These are phyloP conservation scores for Aquilaria malaccensis DNA, from an alignment of 345 rosid species.

Conservation along the genomic window DNA sequence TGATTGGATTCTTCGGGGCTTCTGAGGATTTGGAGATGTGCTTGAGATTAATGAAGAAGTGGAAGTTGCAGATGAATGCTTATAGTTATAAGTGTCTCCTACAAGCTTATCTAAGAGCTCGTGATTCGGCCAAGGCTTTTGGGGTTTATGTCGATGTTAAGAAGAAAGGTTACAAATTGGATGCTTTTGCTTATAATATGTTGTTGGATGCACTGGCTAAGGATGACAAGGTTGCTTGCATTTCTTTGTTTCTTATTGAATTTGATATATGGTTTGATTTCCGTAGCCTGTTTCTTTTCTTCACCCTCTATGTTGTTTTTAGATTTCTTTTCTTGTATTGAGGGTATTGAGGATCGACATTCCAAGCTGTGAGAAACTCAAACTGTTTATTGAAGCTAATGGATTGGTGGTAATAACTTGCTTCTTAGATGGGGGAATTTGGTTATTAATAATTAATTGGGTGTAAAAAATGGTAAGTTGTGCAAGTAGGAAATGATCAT, in stretches of 20 bases:
- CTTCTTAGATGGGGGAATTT: no score
- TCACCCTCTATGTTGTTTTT: not conserved
- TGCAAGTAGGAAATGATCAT: no score
- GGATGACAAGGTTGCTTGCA: constrained; percentile 52
- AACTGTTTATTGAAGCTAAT: no score
- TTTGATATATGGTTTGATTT: not conserved
- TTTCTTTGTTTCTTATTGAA: not conserved
- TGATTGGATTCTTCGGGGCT: constrained; percentile 59
- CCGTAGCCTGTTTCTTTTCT: not conserved
- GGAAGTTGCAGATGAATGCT: constrained; percentile 74
- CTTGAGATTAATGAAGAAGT: constrained; percentile 46
- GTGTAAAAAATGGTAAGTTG: no score
- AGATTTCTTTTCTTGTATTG: not conserved
- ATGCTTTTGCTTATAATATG: constrained; percentile 82
- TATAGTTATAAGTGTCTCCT: constrained; percentile 78
- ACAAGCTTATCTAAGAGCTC: constrained; percentile 75
- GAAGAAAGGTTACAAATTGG: constrained; percentile 61
- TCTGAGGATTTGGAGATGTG: constrained; percentile 52
- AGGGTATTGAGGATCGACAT: no score
- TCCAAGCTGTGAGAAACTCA: no score
- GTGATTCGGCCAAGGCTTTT: constrained; percentile 41
- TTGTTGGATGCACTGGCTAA: constrained; percentile 79
- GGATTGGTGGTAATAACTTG: no score
- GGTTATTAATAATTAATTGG: no score
- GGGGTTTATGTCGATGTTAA: constrained; percentile 60